These are phyloP conservation scores for Taphrina populina DNA, from an alignment of 1,139 yeast genomes.

Conservation along the genomic window DNA sequence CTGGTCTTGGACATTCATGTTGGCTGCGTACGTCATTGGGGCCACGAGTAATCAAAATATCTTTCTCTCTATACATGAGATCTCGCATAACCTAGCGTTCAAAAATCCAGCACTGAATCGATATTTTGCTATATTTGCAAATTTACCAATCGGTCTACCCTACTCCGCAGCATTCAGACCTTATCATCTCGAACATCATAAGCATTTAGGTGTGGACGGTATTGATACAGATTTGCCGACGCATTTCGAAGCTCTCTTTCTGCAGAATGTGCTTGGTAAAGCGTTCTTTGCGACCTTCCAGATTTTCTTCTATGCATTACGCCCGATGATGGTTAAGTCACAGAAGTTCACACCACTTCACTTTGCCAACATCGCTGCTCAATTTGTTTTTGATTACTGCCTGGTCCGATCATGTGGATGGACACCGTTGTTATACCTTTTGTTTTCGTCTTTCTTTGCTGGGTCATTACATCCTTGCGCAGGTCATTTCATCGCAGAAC, in stretches of 20 bases:
- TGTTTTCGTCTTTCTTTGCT: slow-evolving; percentile 78
- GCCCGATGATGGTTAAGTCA: slow-evolving; percentile 83
- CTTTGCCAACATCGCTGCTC: slow-evolving; percentile 50
- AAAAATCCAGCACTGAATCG: slow-evolving; percentile 74
- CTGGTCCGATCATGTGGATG: slow-evolving; percentile 63
- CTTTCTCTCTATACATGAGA: slow-evolving; percentile 83
- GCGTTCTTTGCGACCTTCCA: slow-evolving; percentile 80
- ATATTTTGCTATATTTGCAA: slow-evolving; percentile 71
- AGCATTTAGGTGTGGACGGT: slow-evolving; percentile 80
- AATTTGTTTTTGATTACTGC: slow-evolving; percentile 57
- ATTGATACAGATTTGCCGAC: slow-evolving; percentile 91
- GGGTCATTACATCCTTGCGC: slow-evolving; percentile 94
- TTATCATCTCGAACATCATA: slow-evolving; percentile 87
- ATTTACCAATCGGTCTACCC: slow-evolving; percentile 85
- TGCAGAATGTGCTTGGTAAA: slow-evolving; percentile 78
- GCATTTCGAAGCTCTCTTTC: slow-evolving; percentile 64
- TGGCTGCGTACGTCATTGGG: slow-evolving; percentile 72
- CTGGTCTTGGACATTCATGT: slow-evolving; percentile 57
- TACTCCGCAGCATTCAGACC: slow-evolving; percentile 83
- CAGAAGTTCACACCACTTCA: slow-evolving; percentile 74
- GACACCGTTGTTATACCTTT: slow-evolving; percentile 63
- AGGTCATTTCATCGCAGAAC: slow-evolving; percentile 94
- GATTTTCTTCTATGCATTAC: slow-evolving; percentile 78
- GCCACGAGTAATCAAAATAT: slow-evolving; percentile 83
- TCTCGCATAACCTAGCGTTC: slow-evolving; percentile 82